phyloP scores from a whole-genome alignment of 495 filamentous ascomycete genomes.

The Penicillium argentinense region DNA sequence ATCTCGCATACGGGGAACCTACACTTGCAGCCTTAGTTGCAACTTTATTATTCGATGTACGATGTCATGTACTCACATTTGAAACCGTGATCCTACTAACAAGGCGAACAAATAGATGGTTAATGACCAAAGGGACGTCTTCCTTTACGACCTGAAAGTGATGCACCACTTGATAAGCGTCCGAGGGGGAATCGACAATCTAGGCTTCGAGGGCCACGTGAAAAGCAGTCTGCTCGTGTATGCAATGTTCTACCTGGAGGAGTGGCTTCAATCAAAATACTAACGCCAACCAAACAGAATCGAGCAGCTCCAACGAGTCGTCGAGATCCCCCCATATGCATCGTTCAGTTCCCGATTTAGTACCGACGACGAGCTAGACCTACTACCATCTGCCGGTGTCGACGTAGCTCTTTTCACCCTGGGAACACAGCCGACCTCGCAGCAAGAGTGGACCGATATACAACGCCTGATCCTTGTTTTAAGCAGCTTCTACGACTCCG shows the following conservation, averaged over 20 bases:
- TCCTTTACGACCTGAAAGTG: conserved; percentile 8
- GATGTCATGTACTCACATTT: not conserved
- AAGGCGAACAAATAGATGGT: conserved; percentile 7
- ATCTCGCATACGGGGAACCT: not conserved
- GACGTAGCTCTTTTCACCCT: not conserved
- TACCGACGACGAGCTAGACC: not conserved
- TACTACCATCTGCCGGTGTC: not conserved
- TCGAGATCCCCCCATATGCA: not conserved
- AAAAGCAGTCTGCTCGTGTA: conserved; percentile 12
- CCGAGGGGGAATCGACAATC: conserved; percentile 7
- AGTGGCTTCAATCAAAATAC: not conserved
- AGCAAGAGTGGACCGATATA: not conserved
- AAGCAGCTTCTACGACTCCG: not conserved
- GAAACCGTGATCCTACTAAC: not conserved
- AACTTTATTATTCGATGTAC: conserved; percentile 18
- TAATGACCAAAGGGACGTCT: conserved; percentile 5
- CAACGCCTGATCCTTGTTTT: not conserved
- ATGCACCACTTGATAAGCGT: not conserved
- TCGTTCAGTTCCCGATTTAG: not conserved
- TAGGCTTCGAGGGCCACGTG: conserved; percentile 15
- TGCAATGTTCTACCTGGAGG: not conserved
- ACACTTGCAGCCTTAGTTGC: conserved; percentile 12
- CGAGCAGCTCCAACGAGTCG: conserved; percentile 10
- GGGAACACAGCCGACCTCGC: not conserved
- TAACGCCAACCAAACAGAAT: conserved; percentile 3